Evolutionary conservation across 148 eudicot species (phyloP), one percentile per base, ranked within the genome.

Genomic region (Silene conica): DNA sequence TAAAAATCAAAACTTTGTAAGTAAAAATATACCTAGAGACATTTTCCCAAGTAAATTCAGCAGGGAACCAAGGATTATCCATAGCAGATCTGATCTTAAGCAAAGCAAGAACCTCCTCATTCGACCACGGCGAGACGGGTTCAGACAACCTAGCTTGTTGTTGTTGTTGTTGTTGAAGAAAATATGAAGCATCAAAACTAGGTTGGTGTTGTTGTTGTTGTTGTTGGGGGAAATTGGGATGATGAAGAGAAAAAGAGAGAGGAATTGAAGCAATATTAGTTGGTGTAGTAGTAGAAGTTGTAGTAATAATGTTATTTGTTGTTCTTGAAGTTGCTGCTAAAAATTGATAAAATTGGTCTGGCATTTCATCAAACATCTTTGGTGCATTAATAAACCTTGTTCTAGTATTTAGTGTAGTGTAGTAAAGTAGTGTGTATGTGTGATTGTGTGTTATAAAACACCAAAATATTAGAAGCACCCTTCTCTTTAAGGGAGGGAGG

Each of bases 321-420:
- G 79, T 57, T 77, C 79, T 76, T 72, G 86, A 59, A 38, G 83
- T 66, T 15, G 90, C 80, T 20, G 90, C 84, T 83, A 90, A 82
- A 82, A 88, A 90, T 77, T 89, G 91, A 83, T 85, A 87, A 76
- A 89, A 87, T 64, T 89, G 96, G 41, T 92, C 93, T 48, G 82
- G 85, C 52, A 89, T 87, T 82, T 83, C 93, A 80, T 92, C 90
- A 81, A 92, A 92, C 97, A 92, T 92, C 71, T 69, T 75, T 63
- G 61, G 25, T 52, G 43, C 69, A 63, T 69, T 68, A 48, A 38
- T 38, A 38, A 38, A 38, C 43, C 43, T 38, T 26, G 28, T 5
- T 3, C 43, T 38, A 4, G 8, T 38, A 38, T 8, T 38, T 38
- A 38, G 43, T 34, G 4, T 34, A 34, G 41, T 34, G 28, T 26